These are phyloP conservation scores for Globisporangium acanthophoron DNA, from an alignment of 352 stramenopile species.

Conservation along the genomic window DNA sequence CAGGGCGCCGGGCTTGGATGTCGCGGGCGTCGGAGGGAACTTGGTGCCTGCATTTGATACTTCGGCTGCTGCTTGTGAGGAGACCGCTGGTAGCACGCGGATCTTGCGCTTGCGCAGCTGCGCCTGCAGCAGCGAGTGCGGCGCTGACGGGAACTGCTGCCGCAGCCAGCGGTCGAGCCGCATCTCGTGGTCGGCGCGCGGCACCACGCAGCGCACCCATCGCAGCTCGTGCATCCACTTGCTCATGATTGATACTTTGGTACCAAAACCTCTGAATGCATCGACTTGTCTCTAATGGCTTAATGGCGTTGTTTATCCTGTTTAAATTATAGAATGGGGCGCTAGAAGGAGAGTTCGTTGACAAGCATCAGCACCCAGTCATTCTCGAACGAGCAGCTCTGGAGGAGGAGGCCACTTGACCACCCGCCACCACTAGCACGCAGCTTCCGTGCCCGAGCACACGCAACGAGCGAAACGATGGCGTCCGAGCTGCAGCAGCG, in stretches of 20 bases:
- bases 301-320: too few species aligned
- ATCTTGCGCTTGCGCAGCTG: constrained; percentile 70
- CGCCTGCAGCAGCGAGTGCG: constrained; percentile 57
- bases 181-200: constrained; percentile 44
- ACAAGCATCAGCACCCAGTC: too few species aligned
- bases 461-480: constrained; percentile 16
- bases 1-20: constrained; percentile 9
- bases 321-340: too few species aligned
- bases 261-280: not conserved
- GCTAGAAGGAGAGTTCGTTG: too few species aligned
- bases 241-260: not conserved
- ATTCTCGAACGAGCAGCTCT: not conserved
- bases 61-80: not conserved
- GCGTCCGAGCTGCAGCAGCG: constrained; percentile 45
- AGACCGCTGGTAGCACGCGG: constrained; percentile 21
- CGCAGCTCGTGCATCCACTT: constrained; percentile 34
- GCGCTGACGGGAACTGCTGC: constrained; percentile 37
- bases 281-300: too few species aligned
- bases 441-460: not conserved
- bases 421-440: not conserved
- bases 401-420: not conserved
- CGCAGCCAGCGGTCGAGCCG: constrained; percentile 65
- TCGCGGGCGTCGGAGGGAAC: too few species aligned
- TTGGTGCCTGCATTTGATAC: not conserved
- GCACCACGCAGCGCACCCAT: constrained; percentile 47